Base-by-base conservation (phyloP, 139 green algal genomes). In the Microglena sp. region DNA sequence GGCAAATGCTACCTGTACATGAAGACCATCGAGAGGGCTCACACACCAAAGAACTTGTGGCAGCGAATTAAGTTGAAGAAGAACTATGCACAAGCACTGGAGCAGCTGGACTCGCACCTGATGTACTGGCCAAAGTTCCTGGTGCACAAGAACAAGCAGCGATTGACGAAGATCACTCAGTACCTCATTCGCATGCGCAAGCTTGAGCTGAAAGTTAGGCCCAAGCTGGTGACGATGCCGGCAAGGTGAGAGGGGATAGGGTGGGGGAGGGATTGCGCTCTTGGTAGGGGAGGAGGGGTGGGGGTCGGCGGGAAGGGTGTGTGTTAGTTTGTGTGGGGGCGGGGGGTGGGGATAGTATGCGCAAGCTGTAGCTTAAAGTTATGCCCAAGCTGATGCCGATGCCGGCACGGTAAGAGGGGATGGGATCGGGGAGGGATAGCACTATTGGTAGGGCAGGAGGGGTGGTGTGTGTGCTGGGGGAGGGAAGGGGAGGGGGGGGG, bases 101-200 rank as follows among this genome's bases (percentile, higher is more conserved):
- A 84, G 56, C 86, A 95, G 77, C 56, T 97, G 3, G 87, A 95
- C 70, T 77, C 86, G 44, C 86, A 92, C 76, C 68, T 96, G 40
- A 22, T 82, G 35, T 90, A 90, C 76, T 98, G 91, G 89, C 92
- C 94, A 45, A 96, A 98, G 77, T 97, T 97, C 70, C 72, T 98
- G 66, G 87, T 98, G 45, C 94, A 99, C 78, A 99, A 99, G 79
- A 98, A 96, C 86, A 99, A 99, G 84, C 94, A 99, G 83, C 82
- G 94, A n/a, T 77, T 99, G 36, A 99, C 94, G 24, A 98, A 98
- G 78, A 97, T 99, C 77, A 97, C 91, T 53, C 94, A 99, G 82
- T 97, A 97, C 81, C 82, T 98, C 56, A 96, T 99, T 45, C 87
- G 94, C 57, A 94, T 96, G 84, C 84, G 90, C 33, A 89, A 86